Conservation (phyloP, 179 eudicot species). For the Actinidia arguta region DNA sequence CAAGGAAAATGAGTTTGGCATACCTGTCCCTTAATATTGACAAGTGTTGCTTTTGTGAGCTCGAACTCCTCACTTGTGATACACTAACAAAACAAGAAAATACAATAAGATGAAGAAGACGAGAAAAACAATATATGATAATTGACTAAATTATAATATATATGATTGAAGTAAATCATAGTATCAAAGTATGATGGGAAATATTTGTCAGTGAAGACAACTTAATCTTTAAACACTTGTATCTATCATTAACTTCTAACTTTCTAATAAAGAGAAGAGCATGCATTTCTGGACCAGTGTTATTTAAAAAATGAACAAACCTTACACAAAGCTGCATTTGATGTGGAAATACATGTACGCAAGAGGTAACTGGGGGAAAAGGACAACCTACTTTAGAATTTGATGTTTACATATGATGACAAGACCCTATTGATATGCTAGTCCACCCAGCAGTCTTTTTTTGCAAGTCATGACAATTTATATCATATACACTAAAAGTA, state of each 20-base stretch:
- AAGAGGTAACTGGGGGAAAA: not conserved
- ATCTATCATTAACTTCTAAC: not conserved
- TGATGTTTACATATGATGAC: not conserved
- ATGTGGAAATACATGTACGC: not conserved
- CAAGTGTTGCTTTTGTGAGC: slow-evolving; percentile 89
- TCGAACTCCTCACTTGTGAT: slow-evolving; percentile 85
- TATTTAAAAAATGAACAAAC: not conserved
- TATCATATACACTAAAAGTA: not conserved
- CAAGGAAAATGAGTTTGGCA: slow-evolving; percentile 18
- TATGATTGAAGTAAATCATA: not conserved
- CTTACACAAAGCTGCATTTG: not conserved
- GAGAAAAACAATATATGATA: not conserved
- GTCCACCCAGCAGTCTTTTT: slow-evolving; percentile 5
- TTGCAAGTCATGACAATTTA: not conserved
- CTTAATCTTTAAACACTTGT: not conserved
- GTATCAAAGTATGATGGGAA: slow-evolving; percentile 2
- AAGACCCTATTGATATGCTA: not conserved
- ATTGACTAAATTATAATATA: not conserved
- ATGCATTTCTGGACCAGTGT: not conserved
- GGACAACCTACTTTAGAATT: not conserved
- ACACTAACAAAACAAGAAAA: slow-evolving; percentile 51
- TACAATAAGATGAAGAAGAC: not conserved
- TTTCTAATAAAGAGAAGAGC: not conserved
- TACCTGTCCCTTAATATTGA: slow-evolving; percentile 92
- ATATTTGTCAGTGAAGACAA: not conserved